These are phyloP conservation scores for Diutina sp. DNA, from an alignment of 1,139 yeast species.

Conservation along the genomic window DNA sequence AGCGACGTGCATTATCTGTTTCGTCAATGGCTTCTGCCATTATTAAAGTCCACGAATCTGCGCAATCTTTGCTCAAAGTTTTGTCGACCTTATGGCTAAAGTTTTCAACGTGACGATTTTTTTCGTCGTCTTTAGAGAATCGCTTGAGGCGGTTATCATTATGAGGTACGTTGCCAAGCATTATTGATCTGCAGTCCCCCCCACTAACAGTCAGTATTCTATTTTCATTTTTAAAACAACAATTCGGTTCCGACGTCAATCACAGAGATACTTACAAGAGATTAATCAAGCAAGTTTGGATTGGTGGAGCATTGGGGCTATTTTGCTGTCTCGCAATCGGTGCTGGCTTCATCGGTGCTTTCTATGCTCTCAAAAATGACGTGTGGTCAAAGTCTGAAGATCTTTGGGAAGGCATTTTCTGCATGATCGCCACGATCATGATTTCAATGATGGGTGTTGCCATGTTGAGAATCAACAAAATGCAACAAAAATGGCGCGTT, in stretches of 20 bases:
- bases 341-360: conserved; percentile 68
- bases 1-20: not conserved
- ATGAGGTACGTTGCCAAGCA: not conserved
- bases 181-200: not conserved
- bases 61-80: not conserved
- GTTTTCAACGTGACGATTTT: conserved; percentile 64
- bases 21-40: not conserved
- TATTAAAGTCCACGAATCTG: not conserved
- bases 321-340: conserved; percentile 68
- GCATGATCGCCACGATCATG: conserved; percentile 6
- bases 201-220: not conserved
- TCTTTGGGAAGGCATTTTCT: conserved; percentile 7
- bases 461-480: conserved; percentile 4
- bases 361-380: conserved; percentile 6
- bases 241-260: not conserved
- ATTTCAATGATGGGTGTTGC: conserved; percentile 5
- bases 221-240: not conserved
- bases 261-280: not conserved
- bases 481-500: conserved; percentile 4
- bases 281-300: conserved; percentile 48
- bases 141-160: conserved; percentile 56
- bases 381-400: conserved; percentile 7
- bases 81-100: conserved; percentile 5
- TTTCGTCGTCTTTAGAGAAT: conserved; percentile 78
- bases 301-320: conserved; percentile 64